A percentile compares a stretch with the other conserved stretches of the same genome.
Evolutionary conservation across 257 asterid species (phyloP).

Genomic region (Nemophila menziesii): DNA sequence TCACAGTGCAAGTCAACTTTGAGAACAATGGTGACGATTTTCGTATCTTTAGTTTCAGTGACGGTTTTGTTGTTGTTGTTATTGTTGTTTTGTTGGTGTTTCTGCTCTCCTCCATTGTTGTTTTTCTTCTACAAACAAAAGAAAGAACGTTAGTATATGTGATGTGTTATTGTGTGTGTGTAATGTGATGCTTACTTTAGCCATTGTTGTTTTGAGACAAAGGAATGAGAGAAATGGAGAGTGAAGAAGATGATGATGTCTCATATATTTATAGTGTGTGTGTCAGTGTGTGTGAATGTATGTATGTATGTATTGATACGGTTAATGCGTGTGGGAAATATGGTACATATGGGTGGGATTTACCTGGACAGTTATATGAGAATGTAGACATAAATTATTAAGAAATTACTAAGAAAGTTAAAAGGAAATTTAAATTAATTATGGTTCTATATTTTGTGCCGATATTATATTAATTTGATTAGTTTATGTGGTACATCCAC

Average conservation of each 20-base stretch:
- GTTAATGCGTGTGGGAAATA: not conserved
- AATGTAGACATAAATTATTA: too few species aligned
- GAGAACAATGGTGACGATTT: slow-evolving; percentile 33
- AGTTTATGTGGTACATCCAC: too few species aligned
- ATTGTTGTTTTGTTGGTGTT: not conserved
- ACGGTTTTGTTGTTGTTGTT: slow-evolving; percentile 15
- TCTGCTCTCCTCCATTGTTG: not conserved
- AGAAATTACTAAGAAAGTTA: too few species aligned
- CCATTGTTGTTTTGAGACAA: not conserved
- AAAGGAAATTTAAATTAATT: too few species aligned
- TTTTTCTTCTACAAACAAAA: slow-evolving; percentile 19
- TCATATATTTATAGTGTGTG: too few species aligned
- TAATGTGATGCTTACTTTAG: not conserved
- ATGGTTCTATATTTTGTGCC: too few species aligned
- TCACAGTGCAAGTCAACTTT: slow-evolving; percentile 68
- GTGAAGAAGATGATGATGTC: not conserved
- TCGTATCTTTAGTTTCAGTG: slow-evolving; percentile 8
- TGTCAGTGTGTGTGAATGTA: too few species aligned
- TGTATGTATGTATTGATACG: too few species aligned
- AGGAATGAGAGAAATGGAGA: not conserved
- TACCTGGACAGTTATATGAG: too few species aligned
- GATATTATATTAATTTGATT: too few species aligned
- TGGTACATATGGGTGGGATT: too few species aligned
- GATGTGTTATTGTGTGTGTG: not conserved
- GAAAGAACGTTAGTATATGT: not conserved